Conservation (phyloP, 1,284 basidiomycete genomes). For the Irpex lacteus region DNA sequence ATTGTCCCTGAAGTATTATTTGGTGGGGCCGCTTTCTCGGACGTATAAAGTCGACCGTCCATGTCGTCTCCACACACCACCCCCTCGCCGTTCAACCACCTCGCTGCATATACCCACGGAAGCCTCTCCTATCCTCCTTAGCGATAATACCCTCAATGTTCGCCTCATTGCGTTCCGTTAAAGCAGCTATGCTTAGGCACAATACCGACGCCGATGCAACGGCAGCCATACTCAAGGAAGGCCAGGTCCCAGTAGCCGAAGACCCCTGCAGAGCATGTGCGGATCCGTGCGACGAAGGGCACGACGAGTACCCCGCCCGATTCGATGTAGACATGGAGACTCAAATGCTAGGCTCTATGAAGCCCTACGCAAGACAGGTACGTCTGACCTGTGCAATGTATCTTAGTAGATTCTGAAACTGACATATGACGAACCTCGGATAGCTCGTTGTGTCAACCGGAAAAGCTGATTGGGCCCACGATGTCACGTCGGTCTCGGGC, state of each 20-base stretch:
- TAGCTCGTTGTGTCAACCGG: constrained; percentile 87
- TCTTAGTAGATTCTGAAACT: background rate
- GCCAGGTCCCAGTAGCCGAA: constrained; percentile 64
- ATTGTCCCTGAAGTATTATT: background rate
- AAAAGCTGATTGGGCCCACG: constrained; percentile 80
- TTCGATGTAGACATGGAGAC: constrained; percentile 78
- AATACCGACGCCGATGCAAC: constrained; percentile 25
- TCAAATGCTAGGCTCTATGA: constrained; percentile 79
- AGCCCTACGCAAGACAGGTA: constrained; percentile 79
- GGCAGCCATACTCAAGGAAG: constrained; percentile 34
- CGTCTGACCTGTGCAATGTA: constrained; percentile 17
- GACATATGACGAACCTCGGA: background rate
- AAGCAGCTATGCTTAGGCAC: constrained; percentile 29
- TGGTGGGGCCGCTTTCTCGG: background rate
- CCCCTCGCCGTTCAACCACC: background rate
- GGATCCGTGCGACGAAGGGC: constrained; percentile 79
- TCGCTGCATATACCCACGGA: background rate
- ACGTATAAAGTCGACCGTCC: background rate
- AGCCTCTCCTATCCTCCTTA: background rate
- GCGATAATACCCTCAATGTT: background rate
- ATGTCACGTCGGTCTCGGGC: constrained; percentile 66
- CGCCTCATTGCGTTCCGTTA: constrained; percentile 3
- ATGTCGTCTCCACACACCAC: background rate
- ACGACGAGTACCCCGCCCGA: constrained; percentile 68
- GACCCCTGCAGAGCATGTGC: constrained; percentile 75